Base-by-base conservation (phyloP, 1,284 basidiomycete species). In the Coniferiporia sulphurascens region DNA sequence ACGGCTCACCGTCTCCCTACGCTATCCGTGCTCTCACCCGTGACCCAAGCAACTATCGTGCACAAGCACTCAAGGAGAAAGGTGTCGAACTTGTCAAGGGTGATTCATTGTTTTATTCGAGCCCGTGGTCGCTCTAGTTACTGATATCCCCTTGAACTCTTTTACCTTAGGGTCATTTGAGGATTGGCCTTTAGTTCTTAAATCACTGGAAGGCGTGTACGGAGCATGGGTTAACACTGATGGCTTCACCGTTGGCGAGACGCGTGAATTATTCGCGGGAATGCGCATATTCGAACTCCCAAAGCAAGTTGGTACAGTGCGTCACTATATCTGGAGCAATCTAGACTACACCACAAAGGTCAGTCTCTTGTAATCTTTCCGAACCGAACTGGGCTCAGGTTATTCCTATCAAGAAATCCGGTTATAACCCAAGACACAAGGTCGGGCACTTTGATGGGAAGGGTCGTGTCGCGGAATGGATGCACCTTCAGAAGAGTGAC, bases 271-370 rank as follows among this genome's bases (percentile, higher is more conserved):
- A 0, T 78, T 72, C 52, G 64, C 69, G 12, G 77, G 76, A 0
- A 72, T 79, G 59, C 70, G 76, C 52, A 75, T 81, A 10, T 82
- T 77, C 62, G 78, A 82, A 63, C 65, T 74, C 19, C 77, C 80
- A 4, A 75, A 78, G 63, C 71, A 76, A 48, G 68, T 64, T 1
- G 65, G 67, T 9, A 66, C 72, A 34, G 65, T 79, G 48, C 68
- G 70, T 19, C 79, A 81, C 62, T 77, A 78, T 55, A 69, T 81
- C 36, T 81, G 76, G 76, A 78, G 77, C 63, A 75, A 70, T 56
- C 68, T 81, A 10, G 75, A 77, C 59, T 79, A 80, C 62, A 66
- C 68, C 6, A 70, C 69, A 56, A 79, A 79, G 73, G 78, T 78
- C 50, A 19, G 64, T 27, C 3, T 3, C n/a, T 15, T 21, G 3